phyloP scores from a whole-genome alignment of 305 asterid genomes.

The Ilex paraguariensis region DNA sequence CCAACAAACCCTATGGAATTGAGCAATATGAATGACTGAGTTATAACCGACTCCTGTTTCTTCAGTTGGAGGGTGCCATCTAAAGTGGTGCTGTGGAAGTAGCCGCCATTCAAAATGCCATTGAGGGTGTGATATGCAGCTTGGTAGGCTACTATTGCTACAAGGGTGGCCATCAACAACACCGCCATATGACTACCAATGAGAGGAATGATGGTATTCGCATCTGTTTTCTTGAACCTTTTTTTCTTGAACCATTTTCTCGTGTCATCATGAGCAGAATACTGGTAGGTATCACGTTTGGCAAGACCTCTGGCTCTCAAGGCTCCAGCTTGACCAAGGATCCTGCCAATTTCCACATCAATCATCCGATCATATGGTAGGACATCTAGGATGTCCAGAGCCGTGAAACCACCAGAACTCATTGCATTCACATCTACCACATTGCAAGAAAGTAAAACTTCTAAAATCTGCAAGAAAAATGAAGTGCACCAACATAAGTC shows the following conservation, averaged over 20 bases:
- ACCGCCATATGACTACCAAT: too few relatives aligned
- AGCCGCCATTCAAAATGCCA: background rate
- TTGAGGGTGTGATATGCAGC: background rate
- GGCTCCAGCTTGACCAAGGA: background rate
- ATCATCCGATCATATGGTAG: background rate
- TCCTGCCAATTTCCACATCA: background rate
- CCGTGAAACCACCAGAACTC: background rate
- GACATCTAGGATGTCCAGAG: background rate
- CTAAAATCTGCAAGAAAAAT: too few relatives aligned
- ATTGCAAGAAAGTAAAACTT: too few relatives aligned
- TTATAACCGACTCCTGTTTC: too few relatives aligned
- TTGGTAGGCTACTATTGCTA: background rate
- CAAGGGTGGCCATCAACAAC: background rate
- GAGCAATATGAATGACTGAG: background rate
- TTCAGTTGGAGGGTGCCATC: background rate
- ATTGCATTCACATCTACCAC: background rate
- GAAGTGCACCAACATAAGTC: too few relatives aligned
- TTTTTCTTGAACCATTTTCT: too few relatives aligned
- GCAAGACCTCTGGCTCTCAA: background rate
- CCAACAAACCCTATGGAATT: constrained; percentile 1
- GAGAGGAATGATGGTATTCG: too few relatives aligned
- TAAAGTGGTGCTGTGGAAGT: too few relatives aligned
- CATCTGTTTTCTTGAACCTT: too few relatives aligned
- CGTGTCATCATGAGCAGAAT: too few relatives aligned
- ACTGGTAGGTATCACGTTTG: background rate